phyloP scores from a whole-genome alignment of 140 eudicot genomes.

The Anethum foeniculum region DNA sequence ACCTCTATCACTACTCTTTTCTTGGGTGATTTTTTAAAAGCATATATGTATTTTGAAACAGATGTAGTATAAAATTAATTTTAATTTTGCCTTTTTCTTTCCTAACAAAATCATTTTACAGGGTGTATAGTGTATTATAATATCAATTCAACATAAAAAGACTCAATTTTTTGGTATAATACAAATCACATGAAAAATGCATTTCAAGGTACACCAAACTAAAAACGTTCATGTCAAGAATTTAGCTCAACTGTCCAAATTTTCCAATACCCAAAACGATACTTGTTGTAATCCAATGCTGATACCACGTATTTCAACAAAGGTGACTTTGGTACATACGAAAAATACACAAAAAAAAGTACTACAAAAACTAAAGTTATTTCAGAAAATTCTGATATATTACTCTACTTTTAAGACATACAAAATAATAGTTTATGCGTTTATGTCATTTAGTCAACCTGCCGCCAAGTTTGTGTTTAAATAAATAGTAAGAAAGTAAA shows the following conservation, averaged over 20 bases:
- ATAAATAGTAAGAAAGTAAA: neutral
- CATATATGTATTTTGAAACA: too few species aligned
- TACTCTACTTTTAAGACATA: neutral
- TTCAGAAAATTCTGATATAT: neutral
- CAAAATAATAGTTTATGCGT: neutral
- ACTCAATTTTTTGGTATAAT: neutral
- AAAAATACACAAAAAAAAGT: neutral
- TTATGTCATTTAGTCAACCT: neutral
- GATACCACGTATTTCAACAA: neutral
- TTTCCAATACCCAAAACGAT: slow-evolving; percentile 1
- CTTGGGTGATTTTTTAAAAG: too few species aligned
- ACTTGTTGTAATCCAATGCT: neutral
- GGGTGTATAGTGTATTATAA: neutral
- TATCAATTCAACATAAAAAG: neutral
- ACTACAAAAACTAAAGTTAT: neutral
- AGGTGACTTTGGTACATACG: neutral
- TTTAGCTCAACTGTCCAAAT: neutral
- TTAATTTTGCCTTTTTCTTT: too few species aligned
- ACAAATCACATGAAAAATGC: slow-evolving; percentile 1
- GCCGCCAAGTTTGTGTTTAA: neutral
- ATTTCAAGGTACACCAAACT: neutral
- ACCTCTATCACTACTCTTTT: too few species aligned
- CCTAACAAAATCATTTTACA: neutral
- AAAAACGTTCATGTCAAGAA: slow-evolving; percentile 7
- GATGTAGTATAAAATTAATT: too few species aligned